Evolutionary conservation across 2,329 filamentous ascomycete genomes (phyloP), one percentile per base, ranked within the genome.

Genomic region (Cladobotryum mycophilum): DNA sequence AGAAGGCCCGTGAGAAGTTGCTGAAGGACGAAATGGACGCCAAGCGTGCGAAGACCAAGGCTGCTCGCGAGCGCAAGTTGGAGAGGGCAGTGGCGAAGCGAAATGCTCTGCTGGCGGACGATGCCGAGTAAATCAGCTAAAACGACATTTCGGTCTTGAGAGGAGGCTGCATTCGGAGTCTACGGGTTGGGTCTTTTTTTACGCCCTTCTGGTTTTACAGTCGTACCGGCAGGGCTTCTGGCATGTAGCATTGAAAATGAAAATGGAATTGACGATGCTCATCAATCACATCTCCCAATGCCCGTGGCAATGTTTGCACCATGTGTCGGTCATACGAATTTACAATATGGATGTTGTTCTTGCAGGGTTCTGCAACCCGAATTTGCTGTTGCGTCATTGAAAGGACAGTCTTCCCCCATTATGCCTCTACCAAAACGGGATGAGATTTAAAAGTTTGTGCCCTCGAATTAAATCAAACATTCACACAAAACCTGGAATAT

Each of bases 11-110:
- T 76, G 93, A 97, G 87, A 85, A 85, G 78, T 78, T 85, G 70
- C 84, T 99, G 76, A 92, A 95, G 87, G 91, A 97, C 74, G 91
- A 97, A 82, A 99, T 99, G 93, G 93, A 97, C 74, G 89, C 88
- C 82, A 97, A 96, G 86, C 90, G 93, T 80, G 89, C 90, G 75
- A 96, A 96, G 90, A 97, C 90, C 85, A 97, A 96, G 91, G 93
- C 93, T 72, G 93, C 93, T 68, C 90, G 93, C 79, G 93, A 97
- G 87, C 87, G 93, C 82, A 93, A 93, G 86, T 78, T 85, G 77
- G 89, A 96, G 82, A 88, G 95, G 77, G 82, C 86, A 73, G 75
- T 80, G 72, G 85, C 87, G 75, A 99, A 99, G 92, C 85, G 90
- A 75, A 86, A 82, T 70, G 90, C 89, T 70, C 74, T 95, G 74